These are phyloP conservation scores for Thielaviopsis euricoi DNA, from an alignment of 2,329 filamentous ascomycete species.

Conservation along the genomic window DNA sequence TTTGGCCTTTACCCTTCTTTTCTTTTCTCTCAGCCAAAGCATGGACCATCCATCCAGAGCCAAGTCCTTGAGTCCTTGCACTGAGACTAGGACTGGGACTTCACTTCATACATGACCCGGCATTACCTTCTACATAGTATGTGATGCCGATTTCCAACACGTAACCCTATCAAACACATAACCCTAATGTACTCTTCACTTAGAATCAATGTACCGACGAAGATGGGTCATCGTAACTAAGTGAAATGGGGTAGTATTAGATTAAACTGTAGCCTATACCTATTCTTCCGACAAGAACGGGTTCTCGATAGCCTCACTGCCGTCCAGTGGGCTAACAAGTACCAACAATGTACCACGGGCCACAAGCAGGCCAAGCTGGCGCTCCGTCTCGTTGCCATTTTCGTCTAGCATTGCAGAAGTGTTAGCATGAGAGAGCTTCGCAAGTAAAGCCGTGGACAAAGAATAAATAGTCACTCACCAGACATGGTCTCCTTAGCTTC, in stretches of 20 bases:
- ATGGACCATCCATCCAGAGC: too few species aligned
- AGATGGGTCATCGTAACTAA: too few species aligned
- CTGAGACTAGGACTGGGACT: too few species aligned
- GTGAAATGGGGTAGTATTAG: neutral
- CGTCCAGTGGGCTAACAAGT: constrained; percentile 80
- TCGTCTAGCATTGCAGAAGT: constrained; percentile 48
- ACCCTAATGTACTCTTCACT: too few species aligned
- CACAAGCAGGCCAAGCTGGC: constrained; percentile 72
- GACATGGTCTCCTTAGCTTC: constrained; percentile 80
- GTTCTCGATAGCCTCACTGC: constrained; percentile 90
- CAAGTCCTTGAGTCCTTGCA: neutral
- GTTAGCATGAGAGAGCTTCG: neutral
- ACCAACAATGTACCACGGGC: constrained; percentile 86
- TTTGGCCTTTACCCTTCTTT: too few species aligned
- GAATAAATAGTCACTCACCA: constrained; percentile 37
- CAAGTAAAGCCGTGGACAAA: neutral
- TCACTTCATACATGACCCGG: too few species aligned
- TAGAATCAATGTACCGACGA: too few species aligned
- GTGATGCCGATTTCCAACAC: too few species aligned
- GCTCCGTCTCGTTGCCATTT: constrained; percentile 70
- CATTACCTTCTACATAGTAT: too few species aligned
- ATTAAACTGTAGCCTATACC: neutral
- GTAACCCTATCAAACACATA: too few species aligned
- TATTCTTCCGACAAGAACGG: constrained; percentile 40
- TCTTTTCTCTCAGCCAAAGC: neutral